Evolutionary conservation across 345 rosid species (phyloP).

Genomic region (Eutrema japonicum): DNA sequence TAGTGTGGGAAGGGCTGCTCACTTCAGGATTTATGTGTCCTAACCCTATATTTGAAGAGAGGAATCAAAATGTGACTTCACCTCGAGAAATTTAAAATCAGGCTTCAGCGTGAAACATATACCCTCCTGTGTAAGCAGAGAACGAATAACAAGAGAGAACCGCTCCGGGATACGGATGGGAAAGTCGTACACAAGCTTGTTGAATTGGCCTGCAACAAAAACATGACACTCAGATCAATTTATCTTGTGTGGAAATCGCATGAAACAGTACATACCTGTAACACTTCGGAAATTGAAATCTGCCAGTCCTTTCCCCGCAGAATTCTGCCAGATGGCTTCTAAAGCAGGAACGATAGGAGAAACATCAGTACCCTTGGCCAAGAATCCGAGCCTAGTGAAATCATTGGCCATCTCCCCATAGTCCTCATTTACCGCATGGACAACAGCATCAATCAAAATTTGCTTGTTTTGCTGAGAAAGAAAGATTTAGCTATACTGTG

Average conservation of each 20-base stretch:
- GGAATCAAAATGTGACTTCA: conserved; percentile 38
- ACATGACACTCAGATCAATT: conserved; percentile 19
- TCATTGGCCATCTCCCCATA: conserved; percentile 98
- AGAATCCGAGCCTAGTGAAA: conserved; percentile 98
- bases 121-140: conserved; percentile 94
- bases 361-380: conserved; percentile 93
- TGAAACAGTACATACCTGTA: conserved; percentile 59
- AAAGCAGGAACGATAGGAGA: conserved; percentile 95
- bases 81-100: conserved; percentile 99
- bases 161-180: conserved; percentile 98
- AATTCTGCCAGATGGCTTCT: conserved; percentile 99
- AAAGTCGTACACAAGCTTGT: conserved; percentile 86
- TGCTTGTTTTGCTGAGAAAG: conserved; percentile 94
- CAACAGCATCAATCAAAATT: conserved; percentile 95
- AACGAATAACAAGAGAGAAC: conserved; percentile 94
- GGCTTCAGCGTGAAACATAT: conserved; percentile 94
- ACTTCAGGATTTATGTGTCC: conserved; percentile 13
- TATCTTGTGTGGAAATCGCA: conserved; percentile 1
- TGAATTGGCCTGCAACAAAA: conserved; percentile 72
- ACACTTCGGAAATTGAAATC: conserved; percentile 96
- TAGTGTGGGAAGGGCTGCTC: conserved; percentile 30
- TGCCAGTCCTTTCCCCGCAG: conserved; percentile 85
- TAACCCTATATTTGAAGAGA: not conserved
- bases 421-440: conserved; percentile 98
- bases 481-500: conserved; percentile 23